phyloP scores from a whole-genome alignment of 2,329 filamentous ascomycete genomes.

The Conoideocrella luteorostrata region DNA sequence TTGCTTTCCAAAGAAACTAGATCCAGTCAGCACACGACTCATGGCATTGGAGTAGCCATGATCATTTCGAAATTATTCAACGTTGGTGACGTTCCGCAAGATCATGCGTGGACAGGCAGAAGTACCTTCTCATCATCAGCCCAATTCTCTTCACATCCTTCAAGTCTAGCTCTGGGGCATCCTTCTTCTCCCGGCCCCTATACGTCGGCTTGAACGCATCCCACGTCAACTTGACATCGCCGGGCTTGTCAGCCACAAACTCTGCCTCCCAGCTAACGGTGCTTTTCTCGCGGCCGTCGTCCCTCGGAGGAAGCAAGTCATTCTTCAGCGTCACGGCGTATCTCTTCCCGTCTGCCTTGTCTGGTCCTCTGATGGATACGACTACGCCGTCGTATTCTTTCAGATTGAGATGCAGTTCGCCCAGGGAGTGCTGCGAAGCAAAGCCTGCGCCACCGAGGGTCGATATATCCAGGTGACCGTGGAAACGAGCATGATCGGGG shows the following conservation, averaged over 20 bases:
- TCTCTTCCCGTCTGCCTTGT: constrained; percentile 51
- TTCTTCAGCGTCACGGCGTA: constrained; percentile 77
- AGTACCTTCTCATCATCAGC: constrained; percentile 76
- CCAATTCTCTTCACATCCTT: constrained; percentile 59
- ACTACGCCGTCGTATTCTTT: constrained; percentile 54
- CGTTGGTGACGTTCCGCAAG: too few relatives aligned
- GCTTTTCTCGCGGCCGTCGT: constrained; percentile 64
- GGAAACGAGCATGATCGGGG: constrained; percentile 48
- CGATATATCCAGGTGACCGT: constrained; percentile 64
- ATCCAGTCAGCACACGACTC: constrained; percentile 15
- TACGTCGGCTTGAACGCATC: constrained; percentile 64
- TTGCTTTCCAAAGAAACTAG: constrained; percentile 69
- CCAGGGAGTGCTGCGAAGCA: constrained; percentile 66
- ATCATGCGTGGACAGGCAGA: too few relatives aligned
- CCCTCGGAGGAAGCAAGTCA: constrained; percentile 47
- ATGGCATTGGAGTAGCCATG: too few relatives aligned
- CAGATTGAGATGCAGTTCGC: constrained; percentile 56
- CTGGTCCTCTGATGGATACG: constrained; percentile 35
- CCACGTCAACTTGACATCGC: constrained; percentile 55
- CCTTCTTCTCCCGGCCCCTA: constrained; percentile 57
- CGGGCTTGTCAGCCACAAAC: constrained; percentile 38
- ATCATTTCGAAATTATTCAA: too few relatives aligned
- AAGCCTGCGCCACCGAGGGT: constrained; percentile 77
- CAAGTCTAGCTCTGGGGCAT: constrained; percentile 53
- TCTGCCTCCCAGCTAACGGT: constrained; percentile 69